Conservation (phyloP, 75 land plant species). For the Larix kaempferi region DNA sequence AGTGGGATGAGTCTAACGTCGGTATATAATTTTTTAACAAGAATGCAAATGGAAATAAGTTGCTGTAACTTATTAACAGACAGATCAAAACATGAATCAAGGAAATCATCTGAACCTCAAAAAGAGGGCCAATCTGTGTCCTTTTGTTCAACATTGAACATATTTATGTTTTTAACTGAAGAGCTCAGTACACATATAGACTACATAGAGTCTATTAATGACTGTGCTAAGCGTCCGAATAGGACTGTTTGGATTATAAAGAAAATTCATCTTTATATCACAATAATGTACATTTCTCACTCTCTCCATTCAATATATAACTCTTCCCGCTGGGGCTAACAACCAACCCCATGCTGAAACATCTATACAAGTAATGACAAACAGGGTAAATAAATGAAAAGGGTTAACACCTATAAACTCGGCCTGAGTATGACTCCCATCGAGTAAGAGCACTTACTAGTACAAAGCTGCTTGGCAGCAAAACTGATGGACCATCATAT, state of each 20-base stretch:
- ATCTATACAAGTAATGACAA: constrained; percentile 3
- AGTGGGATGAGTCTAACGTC: too few relatives aligned
- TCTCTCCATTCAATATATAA: constrained; percentile 5
- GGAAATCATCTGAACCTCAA: too few relatives aligned
- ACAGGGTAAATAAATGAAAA: background rate
- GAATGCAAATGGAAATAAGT: too few relatives aligned
- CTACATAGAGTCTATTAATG: too few relatives aligned
- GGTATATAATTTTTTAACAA: too few relatives aligned
- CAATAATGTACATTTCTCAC: constrained; percentile 2
- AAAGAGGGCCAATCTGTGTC: too few relatives aligned
- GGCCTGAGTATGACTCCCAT: background rate
- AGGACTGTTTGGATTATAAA: background rate
- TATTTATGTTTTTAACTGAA: too few relatives aligned
- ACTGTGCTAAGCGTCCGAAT: background rate
- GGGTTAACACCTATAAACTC: background rate
- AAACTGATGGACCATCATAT: background rate
- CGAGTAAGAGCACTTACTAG: constrained; percentile 1
- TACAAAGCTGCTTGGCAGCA: constrained; percentile 5
- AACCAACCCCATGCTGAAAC: constrained; percentile 6
- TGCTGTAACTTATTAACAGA: too few relatives aligned
- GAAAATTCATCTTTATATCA: constrained; percentile 6
- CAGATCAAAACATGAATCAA: too few relatives aligned
- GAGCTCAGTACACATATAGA: too few relatives aligned
- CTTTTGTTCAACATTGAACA: too few relatives aligned
- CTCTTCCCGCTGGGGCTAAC: constrained; percentile 9